Evolutionary conservation across 306 rosid genomes (phyloP).

Genomic region (Lathyrus aphaca): DNA sequence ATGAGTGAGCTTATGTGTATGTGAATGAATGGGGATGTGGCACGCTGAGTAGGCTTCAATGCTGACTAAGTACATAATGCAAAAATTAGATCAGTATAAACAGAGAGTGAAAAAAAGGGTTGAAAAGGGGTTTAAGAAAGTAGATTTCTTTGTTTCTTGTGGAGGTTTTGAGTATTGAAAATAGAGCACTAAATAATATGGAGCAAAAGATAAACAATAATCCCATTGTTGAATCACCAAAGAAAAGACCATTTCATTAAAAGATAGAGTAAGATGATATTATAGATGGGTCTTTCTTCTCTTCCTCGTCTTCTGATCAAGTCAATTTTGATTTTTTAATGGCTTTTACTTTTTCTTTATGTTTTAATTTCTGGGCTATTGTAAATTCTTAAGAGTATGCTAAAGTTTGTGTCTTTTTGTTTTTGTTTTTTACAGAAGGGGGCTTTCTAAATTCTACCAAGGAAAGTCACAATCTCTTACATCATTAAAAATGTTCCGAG

Average conservation of each 20-base stretch:
- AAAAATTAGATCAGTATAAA: no score
- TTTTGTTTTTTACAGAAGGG: constrained; percentile 40
- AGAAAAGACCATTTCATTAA: constrained; percentile 15
- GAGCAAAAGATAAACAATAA: constrained; percentile 8
- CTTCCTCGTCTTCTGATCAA: constrained; percentile 26
- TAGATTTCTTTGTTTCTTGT: background rate
- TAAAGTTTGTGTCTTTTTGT: constrained; percentile 23
- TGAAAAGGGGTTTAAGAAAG: no score
- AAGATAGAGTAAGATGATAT: constrained; percentile 28
- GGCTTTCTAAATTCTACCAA: constrained; percentile 51
- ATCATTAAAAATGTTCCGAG: constrained; percentile 48
- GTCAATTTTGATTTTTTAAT: background rate
- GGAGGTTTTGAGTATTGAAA: no score
- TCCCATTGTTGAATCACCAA: constrained; percentile 3
- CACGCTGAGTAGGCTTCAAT: no score
- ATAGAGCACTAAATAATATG: background rate
- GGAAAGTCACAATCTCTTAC: constrained; percentile 58
- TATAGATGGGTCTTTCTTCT: constrained; percentile 4
- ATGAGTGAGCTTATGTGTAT: no score
- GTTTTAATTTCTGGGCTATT: background rate
- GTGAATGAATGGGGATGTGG: no score
- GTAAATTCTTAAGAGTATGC: background rate
- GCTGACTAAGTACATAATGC: no score
- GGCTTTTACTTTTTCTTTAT: background rate
- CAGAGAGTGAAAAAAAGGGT: no score